These are phyloP conservation scores for Tilletia setariae DNA, from an alignment of 1,284 basidiomycete genomes.

Conservation along the genomic window DNA sequence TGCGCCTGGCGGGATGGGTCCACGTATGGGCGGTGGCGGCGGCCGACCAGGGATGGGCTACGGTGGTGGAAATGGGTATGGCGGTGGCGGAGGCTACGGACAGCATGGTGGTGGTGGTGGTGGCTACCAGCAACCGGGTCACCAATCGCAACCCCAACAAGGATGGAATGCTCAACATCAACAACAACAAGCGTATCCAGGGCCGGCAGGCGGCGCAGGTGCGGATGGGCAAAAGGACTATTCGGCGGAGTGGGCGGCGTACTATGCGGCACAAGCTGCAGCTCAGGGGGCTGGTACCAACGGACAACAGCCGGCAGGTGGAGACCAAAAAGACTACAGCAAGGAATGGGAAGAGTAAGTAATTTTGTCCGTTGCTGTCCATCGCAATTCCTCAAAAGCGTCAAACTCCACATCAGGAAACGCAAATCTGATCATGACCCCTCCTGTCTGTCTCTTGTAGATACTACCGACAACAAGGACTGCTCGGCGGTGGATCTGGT, in stretches of 20 bases:
- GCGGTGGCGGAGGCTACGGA: constrained; percentile 14
- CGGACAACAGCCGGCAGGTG: constrained; percentile 18
- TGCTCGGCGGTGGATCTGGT: not conserved
- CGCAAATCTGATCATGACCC: not conserved
- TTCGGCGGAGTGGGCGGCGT: constrained; percentile 52
- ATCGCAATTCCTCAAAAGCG: not conserved
- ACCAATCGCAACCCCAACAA: constrained; percentile 3
- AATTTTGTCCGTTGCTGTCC: not conserved
- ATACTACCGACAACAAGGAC: constrained; percentile 10
- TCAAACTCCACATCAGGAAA: too few species aligned
- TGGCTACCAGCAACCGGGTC: constrained; percentile 19
- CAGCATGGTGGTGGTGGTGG: constrained; percentile 20
- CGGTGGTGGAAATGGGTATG: not conserved
- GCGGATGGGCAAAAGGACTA: constrained; percentile 41
- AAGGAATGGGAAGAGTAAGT: constrained; percentile 52
- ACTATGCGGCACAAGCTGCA: constrained; percentile 30
- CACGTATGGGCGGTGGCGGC: constrained; percentile 23
- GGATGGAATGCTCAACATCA: not conserved
- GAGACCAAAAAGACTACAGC: constrained; percentile 37
- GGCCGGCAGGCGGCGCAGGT: not conserved
- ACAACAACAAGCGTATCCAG: not conserved
- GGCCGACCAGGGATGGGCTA: constrained; percentile 7
- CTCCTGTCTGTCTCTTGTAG: not conserved
- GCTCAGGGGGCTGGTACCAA: constrained; percentile 37
- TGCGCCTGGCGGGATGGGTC: constrained; percentile 22